phyloP scores from a whole-genome alignment of 1,284 basidiomycete species.

The Vanrija sp. region DNA sequence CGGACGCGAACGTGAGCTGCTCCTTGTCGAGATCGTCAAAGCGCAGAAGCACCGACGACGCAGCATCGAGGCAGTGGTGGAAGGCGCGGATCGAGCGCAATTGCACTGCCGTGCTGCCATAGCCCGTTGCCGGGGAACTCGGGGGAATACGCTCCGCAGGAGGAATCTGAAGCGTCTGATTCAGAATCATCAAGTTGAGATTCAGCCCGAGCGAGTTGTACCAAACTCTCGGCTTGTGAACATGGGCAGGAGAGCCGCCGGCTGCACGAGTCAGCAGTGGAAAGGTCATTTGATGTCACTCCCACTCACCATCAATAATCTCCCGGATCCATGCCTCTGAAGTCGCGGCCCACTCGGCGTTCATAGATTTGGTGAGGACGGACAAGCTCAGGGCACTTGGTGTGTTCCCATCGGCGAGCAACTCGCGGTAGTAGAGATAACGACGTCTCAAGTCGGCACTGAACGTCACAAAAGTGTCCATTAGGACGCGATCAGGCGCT shows the following conservation, averaged over 20 bases:
- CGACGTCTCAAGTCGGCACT: constrained; percentile 32
- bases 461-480: constrained; percentile 32
- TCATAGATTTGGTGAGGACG: constrained; percentile 32
- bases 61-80: constrained; percentile 33
- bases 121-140: constrained; percentile 3
- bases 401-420: constrained; percentile 21
- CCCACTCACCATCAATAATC: constrained; percentile 29
- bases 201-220: constrained; percentile 31
- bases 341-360: constrained; percentile 32
- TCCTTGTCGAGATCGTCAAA: constrained; percentile 27
- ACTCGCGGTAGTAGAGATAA: constrained; percentile 33
- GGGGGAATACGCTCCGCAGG: constrained; percentile 26
- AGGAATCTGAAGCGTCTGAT: constrained; percentile 35
- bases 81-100: constrained; percentile 31
- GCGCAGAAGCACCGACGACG: constrained; percentile 28
- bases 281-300: not conserved
- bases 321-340: constrained; percentile 36
- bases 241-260: constrained; percentile 23
- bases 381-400: constrained; percentile 28
- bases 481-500: constrained; percentile 20
- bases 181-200: constrained; percentile 36
- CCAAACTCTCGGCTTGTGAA: constrained; percentile 36
- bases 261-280: constrained; percentile 4
- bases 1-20: constrained; percentile 34
- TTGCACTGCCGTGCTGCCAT: constrained; percentile 8